These are phyloP conservation scores for Scleroderma bovista DNA, from an alignment of 768 basidiomycete genomes.

Conservation along the genomic window DNA sequence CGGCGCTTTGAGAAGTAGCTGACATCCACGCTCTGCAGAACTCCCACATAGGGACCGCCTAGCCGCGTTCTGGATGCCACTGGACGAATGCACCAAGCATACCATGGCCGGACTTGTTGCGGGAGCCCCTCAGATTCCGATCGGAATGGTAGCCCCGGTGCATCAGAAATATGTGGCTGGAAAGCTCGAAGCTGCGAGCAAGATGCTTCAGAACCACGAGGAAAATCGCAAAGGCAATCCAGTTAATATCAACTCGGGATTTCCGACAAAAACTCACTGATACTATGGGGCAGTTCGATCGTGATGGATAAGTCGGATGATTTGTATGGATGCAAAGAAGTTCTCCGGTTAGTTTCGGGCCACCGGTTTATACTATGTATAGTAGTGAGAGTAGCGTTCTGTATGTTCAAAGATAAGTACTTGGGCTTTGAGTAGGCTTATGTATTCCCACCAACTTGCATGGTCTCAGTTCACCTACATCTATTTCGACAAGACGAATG, in stretches of 20 bases:
- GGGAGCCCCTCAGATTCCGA: constrained; percentile 29
- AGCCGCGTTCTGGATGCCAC: background rate
- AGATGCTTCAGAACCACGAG: background rate
- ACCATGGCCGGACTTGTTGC: constrained; percentile 33
- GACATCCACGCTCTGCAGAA: constrained; percentile 45
- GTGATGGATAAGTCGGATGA: no score
- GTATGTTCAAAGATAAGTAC: no score
- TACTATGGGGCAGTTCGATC: no score
- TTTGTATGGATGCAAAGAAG: background rate
- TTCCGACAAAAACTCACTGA: no score
- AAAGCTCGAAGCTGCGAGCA: constrained; percentile 17
- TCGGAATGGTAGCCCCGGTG: constrained; percentile 11
- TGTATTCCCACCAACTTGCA: no score
- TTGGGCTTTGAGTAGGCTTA: no score
- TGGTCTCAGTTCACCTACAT: background rate
- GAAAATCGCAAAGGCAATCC: background rate
- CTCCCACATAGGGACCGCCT: constrained; percentile 25
- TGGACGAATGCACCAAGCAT: constrained; percentile 16
- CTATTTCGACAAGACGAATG: background rate
- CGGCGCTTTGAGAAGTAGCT: constrained; percentile 20
- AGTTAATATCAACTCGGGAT: background rate
- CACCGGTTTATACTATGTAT: no score
- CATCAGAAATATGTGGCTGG: constrained; percentile 25
- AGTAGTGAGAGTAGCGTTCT: no score
- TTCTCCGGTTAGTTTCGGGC: no score